Conservation (phyloP, 108 stramenopile genomes). For the Mediolabrus comicus region DNA sequence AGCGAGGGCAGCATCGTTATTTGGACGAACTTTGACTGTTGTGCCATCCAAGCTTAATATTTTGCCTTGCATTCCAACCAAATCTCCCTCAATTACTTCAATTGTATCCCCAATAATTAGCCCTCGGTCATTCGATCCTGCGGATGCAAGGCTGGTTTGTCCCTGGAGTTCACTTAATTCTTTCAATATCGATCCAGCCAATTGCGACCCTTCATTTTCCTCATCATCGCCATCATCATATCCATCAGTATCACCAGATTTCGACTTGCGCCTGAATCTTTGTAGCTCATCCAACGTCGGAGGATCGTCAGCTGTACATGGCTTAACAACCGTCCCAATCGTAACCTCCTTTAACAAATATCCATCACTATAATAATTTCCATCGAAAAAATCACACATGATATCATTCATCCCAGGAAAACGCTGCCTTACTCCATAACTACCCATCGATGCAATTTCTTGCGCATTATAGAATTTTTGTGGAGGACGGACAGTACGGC, state of each 20-base stretch:
- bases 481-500: conserved; percentile 81
- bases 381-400: conserved; percentile 86
- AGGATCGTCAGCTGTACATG: conserved; percentile 80
- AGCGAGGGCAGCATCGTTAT: conserved; percentile 49
- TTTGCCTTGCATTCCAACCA: conserved; percentile 90
- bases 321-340: conserved; percentile 87
- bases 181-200: conserved; percentile 78
- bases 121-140: conserved; percentile 51
- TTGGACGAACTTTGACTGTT: conserved; percentile 90
- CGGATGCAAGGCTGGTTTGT: conserved; percentile 61
- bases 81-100: conserved; percentile 93
- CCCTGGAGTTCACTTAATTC: conserved; percentile 87
- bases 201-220: conserved; percentile 84
- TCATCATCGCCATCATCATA: conserved; percentile 69
- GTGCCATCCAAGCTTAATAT: conserved; percentile 87
- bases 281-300: conserved; percentile 95
- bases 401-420: conserved; percentile 75
- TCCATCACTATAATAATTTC: conserved; percentile 91
- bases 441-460: conserved; percentile 78
- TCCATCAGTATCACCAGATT: conserved; percentile 51
- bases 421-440: conserved; percentile 58
- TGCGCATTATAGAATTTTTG: conserved; percentile 93
- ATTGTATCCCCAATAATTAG: conserved; percentile 93
- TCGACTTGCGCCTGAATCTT: conserved; percentile 74
- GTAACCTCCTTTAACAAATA: conserved; percentile 94